Conservation (phyloP, 148 eudicot species). For the Rhododendron griersonianum region DNA sequence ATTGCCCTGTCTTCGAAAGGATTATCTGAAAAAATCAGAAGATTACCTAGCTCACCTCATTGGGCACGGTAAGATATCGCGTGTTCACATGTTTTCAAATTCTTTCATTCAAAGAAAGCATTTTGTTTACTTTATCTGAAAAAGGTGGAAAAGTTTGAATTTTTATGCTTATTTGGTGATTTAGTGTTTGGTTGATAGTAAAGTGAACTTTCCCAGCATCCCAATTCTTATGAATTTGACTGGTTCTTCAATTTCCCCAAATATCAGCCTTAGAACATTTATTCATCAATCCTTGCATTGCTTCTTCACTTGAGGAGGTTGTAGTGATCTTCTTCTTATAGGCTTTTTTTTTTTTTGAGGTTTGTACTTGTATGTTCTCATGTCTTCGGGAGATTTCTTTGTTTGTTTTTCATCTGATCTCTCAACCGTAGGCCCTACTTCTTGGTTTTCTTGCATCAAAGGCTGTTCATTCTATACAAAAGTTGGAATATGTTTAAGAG, state of each 20-base stretch:
- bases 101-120: background rate
- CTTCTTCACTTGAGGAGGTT: background rate
- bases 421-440: background rate
- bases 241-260: background rate
- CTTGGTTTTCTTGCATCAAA: background rate
- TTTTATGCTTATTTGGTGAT: background rate
- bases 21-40: slow-evolving; percentile 80
- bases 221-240: background rate
- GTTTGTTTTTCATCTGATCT: background rate
- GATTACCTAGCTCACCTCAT: slow-evolving; percentile 92
- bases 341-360: background rate
- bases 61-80: slow-evolving; percentile 75
- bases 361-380: background rate
- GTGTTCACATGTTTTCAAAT: background rate
- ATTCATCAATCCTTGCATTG: background rate
- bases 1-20: slow-evolving; percentile 78
- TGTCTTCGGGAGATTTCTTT: background rate
- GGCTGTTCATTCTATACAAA: background rate
- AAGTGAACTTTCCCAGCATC: background rate
- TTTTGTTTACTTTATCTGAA: background rate
- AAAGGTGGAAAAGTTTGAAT: background rate
- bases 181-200: background rate
- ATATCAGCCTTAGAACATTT: background rate
- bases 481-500: background rate
- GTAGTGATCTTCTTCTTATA: background rate